phyloP scores from a whole-genome alignment of 2,329 filamentous ascomycete species.

The Cyclaneusma minus region DNA sequence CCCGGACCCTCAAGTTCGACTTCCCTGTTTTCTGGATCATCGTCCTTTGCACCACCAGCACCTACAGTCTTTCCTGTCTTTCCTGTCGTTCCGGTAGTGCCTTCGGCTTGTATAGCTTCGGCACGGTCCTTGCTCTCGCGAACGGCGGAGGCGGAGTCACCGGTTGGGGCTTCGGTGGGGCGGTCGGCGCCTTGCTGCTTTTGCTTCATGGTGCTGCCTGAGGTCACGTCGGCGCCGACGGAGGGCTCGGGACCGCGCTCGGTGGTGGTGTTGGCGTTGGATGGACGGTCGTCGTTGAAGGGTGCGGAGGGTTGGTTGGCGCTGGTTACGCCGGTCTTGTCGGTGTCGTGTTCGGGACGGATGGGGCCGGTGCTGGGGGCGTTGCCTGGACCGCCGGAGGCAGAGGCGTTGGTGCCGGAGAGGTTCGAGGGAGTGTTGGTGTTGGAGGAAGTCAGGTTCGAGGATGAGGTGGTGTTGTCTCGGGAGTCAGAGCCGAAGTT shows the following conservation, averaged over 20 bases:
- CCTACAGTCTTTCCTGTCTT: too few relatives aligned
- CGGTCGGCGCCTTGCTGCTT: conserved; percentile 22
- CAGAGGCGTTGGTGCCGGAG: conserved; percentile 4
- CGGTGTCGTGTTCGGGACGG: conserved; percentile 5
- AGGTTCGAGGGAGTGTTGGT: not conserved
- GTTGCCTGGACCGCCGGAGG: conserved; percentile 10
- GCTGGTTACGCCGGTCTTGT: conserved; percentile 5
- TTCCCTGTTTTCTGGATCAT: conserved; percentile 6
- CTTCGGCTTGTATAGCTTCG: too few relatives aligned
- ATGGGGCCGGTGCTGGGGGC: conserved; percentile 10
- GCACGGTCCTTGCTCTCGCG: too few relatives aligned
- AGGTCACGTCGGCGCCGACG: conserved; percentile 9
- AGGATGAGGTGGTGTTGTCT: too few relatives aligned
- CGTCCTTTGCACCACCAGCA: conserved; percentile 1
- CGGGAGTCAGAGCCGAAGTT: too few relatives aligned
- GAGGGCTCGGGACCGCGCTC: conserved; percentile 9
- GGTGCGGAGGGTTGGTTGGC: conserved; percentile 4
- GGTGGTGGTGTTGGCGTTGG: conserved; percentile 3
- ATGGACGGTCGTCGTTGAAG: conserved; percentile 4
- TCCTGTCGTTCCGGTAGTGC: too few relatives aligned
- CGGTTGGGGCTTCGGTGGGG: conserved; percentile 15
- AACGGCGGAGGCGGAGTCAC: conserved; percentile 8
- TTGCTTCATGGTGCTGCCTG: conserved; percentile 2
- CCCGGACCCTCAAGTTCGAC: conserved; percentile 1
- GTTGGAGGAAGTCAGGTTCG: too few relatives aligned